phyloP scores from a whole-genome alignment of 768 basidiomycete genomes.

The Lanmaoa pseudosensibilis region DNA sequence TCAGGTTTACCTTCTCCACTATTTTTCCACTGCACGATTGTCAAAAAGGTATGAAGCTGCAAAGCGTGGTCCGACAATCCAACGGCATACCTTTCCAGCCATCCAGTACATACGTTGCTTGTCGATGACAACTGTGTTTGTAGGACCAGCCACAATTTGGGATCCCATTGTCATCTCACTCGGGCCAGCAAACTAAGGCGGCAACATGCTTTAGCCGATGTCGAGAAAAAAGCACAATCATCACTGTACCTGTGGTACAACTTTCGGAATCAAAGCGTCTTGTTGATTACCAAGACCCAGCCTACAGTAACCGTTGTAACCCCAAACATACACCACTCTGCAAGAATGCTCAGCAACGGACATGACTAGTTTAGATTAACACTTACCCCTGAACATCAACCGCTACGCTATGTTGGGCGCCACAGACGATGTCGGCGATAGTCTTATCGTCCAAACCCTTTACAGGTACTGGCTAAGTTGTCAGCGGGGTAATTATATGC shows the following conservation, averaged over 20 bases:
- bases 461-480: slow-evolving; percentile 55
- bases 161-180: slow-evolving; percentile 62
- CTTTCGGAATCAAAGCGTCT: slow-evolving; percentile 75
- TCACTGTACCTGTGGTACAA: slow-evolving; percentile 68
- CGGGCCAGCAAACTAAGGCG: slow-evolving; percentile 68
- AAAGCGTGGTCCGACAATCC: not conserved
- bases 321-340: slow-evolving; percentile 82
- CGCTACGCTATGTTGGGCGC: slow-evolving; percentile 84
- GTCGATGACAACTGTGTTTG: slow-evolving; percentile 83
- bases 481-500: slow-evolving; percentile 4
- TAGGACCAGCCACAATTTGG: slow-evolving; percentile 73
- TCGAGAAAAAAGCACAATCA: slow-evolving; percentile 1
- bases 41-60: not conserved
- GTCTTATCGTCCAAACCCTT: slow-evolving; percentile 74
- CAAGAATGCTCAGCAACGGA: slow-evolving; percentile 8
- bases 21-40: slow-evolving; percentile 76
- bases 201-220: not conserved
- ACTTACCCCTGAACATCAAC: slow-evolving; percentile 73
- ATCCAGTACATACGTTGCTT: slow-evolving; percentile 85
- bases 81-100: slow-evolving; percentile 65
- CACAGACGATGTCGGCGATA: slow-evolving; percentile 80
- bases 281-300: slow-evolving; percentile 86
- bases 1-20: slow-evolving; percentile 75
- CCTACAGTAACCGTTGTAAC: slow-evolving; percentile 89
- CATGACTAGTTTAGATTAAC: not conserved